Base-by-base conservation (phyloP, 805 yeast genomes). In the Candida nitratophila region DNA sequence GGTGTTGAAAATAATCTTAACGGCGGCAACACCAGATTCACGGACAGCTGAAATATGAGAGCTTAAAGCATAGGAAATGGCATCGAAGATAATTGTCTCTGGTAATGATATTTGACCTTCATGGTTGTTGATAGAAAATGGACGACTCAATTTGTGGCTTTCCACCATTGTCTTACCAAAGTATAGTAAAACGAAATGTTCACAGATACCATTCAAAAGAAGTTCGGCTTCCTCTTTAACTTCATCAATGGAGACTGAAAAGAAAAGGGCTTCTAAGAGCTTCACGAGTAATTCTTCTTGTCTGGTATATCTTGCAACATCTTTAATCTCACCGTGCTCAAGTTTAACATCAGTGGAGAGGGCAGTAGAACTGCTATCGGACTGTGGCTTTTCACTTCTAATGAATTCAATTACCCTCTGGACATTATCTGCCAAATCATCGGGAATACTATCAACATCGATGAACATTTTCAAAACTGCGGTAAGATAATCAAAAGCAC, bases 111-210 rank as follows among this genome's bases (percentile, higher is more conserved):
- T 78, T 33, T 71, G 70, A 0, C 96, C 96, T 63, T 89, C 96
- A 46, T 83, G 78, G 48, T 87, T 88, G 44, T 77, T 76, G 22
- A 89, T 81, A 11, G 82, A 76, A 57, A 91, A 91, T 12, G 81
- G 73, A 24, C 90, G 69, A 52, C 79, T 77, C 57, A 78, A 72
- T 63, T 80, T 81, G 43, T 85, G 66, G 49, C 82, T 81, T 41
- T 83, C 86, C 16, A 79, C 66, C 39, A 88, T 72, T 1, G 86
- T 81, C 35, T 82, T 81, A 16, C 89, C 86, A 38, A 90, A 73
- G 50, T 89, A 86, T 9, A 88, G 66, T 46, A 93, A 66, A 10
- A 89, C 81, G 49, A 86, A 81, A 59, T 93, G 98, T 44, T 80
- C 83, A 24, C 91, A 76, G 8, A 91, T 60, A 41, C 86, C 79